Conservation (phyloP, 2,329 filamentous ascomycete species). For the Dothideomycetes sp. region DNA sequence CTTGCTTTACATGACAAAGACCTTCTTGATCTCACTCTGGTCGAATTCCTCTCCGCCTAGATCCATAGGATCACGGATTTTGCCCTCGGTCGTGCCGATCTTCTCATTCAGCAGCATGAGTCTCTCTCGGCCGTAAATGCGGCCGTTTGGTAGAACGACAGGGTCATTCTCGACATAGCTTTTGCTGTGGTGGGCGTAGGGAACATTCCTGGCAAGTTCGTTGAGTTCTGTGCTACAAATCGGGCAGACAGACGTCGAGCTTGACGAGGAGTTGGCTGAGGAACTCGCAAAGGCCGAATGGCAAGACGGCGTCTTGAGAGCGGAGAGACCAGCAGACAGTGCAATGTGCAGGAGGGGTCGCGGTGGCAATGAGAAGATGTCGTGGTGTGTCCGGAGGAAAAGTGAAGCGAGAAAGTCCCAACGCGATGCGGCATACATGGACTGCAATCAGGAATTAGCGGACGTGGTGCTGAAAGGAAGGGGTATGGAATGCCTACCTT, state of each 20-base stretch:
- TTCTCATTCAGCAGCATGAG: slow-evolving; percentile 71
- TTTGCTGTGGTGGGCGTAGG: slow-evolving; percentile 91
- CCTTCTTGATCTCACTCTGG: slow-evolving; percentile 61
- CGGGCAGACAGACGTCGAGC: slow-evolving; percentile 67
- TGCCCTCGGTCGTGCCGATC: slow-evolving; percentile 53
- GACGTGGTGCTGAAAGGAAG: background rate
- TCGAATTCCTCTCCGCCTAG: slow-evolving; percentile 50
- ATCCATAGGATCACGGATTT: slow-evolving; percentile 69
- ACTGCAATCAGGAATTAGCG: slow-evolving; percentile 3
- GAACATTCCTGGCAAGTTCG: slow-evolving; percentile 74
- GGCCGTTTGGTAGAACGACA: slow-evolving; percentile 74
- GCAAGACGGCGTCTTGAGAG: slow-evolving; percentile 90
- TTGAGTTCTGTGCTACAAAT: slow-evolving; percentile 96
- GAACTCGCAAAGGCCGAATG: slow-evolving; percentile 56
- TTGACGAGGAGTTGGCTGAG: slow-evolving; percentile 39
- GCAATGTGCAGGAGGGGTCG: slow-evolving; percentile 83
- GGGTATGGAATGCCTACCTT: slow-evolving; percentile 33
- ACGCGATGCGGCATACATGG: slow-evolving; percentile 58
- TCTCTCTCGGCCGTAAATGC: slow-evolving; percentile 68
- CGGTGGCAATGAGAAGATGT: slow-evolving; percentile 69
- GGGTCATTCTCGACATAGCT: slow-evolving; percentile 84
- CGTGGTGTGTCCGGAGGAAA: slow-evolving; percentile 80
- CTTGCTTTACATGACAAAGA: slow-evolving; percentile 63
- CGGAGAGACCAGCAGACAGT: slow-evolving; percentile 79
- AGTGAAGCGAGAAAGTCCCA: slow-evolving; percentile 68